A percentile compares a stretch with the other conserved stretches of the same genome.
Evolutionary conservation across 2,329 filamentous ascomycete species (phyloP).

Genomic region (Tolypocladium album): DNA sequence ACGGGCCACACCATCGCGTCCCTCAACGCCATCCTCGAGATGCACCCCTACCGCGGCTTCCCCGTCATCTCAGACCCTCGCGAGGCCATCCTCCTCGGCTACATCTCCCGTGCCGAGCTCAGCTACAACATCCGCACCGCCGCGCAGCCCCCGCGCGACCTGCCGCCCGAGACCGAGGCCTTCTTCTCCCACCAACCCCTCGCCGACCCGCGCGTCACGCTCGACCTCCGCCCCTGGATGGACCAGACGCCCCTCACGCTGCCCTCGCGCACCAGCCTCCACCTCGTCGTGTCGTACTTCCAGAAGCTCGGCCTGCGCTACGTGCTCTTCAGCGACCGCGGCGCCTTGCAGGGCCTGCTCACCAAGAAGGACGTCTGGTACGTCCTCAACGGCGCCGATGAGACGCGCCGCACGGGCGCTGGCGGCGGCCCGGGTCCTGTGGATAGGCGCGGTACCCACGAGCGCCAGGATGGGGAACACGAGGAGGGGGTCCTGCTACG

Average conservation of each 20-base stretch:
- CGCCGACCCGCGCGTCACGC: constrained; percentile 62
- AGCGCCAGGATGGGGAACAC: constrained; percentile 25
- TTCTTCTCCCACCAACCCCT: constrained; percentile 79
- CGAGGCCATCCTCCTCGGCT: constrained; percentile 74
- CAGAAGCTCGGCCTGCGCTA: constrained; percentile 88
- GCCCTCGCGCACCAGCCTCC: constrained; percentile 62
- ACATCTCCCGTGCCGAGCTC: constrained; percentile 87
- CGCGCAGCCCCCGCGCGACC: constrained; percentile 42
- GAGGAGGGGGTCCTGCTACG: constrained; percentile 33
- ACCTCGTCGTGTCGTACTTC: constrained; percentile 87
- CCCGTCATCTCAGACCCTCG: constrained; percentile 74
- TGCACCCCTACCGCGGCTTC: constrained; percentile 78
- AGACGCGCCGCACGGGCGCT: constrained; percentile 35
- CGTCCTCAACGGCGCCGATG: constrained; percentile 69
- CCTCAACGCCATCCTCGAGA: constrained; percentile 58
- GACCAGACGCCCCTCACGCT: constrained; percentile 95
- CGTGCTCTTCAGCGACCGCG: constrained; percentile 75
- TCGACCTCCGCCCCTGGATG: constrained; percentile 96
- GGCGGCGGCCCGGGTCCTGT: background rate
- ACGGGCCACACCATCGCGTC: constrained; percentile 78
- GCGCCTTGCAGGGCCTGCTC: constrained; percentile 70
- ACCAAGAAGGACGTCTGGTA: constrained; percentile 99
- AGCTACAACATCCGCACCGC: constrained; percentile 59
- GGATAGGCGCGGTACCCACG: constrained; percentile 22
- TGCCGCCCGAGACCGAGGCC: constrained; percentile 63